phyloP scores from a whole-genome alignment of 2,329 filamentous ascomycete genomes.

The Chrysosporium keratinophilum region DNA sequence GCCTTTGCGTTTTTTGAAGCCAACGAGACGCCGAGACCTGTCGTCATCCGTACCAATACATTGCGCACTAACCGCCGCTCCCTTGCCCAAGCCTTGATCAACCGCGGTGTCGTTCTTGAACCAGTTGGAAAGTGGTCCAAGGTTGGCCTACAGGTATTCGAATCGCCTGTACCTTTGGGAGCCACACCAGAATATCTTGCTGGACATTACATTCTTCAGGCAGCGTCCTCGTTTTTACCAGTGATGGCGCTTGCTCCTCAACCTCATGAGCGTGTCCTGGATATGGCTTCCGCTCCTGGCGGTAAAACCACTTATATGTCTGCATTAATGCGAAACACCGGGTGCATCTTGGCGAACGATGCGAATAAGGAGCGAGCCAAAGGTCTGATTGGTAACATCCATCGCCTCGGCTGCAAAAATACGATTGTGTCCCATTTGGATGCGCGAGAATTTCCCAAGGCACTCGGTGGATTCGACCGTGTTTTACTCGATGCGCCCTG shows the following conservation, averaged over 20 bases:
- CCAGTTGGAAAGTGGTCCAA: constrained; percentile 98
- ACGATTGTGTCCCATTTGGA: constrained; percentile 93
- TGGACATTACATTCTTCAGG: constrained; percentile 95
- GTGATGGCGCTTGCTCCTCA: constrained; percentile 96
- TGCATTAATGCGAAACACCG: constrained; percentile 96
- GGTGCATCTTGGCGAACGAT: constrained; percentile 93
- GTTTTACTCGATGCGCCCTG: constrained; percentile 91
- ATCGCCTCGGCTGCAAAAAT: constrained; percentile 87
- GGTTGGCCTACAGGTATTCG: constrained; percentile 92
- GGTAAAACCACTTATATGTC: constrained; percentile 94
- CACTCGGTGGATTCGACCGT: constrained; percentile 91
- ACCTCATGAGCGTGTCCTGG: constrained; percentile 80
- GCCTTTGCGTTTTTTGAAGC: constrained; percentile 98
- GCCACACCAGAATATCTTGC: constrained; percentile 96
- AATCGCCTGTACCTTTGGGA: constrained; percentile 75
- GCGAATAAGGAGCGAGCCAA: constrained; percentile 86
- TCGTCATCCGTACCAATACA: constrained; percentile 96
- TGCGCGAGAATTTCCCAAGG: constrained; percentile 82
- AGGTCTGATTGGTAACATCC: constrained; percentile 95
- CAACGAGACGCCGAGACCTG: constrained; percentile 85
- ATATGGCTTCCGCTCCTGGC: constrained; percentile 91
- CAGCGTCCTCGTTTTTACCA: constrained; percentile 89
- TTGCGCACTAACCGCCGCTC: constrained; percentile 66
- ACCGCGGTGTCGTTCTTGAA: constrained; percentile 89
- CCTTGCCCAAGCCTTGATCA: constrained; percentile 86